Evolutionary conservation across 2,329 filamentous ascomycete species (phyloP), one percentile per base, ranked within the genome.

Genomic region (Apiospora kogelbergensis): DNA sequence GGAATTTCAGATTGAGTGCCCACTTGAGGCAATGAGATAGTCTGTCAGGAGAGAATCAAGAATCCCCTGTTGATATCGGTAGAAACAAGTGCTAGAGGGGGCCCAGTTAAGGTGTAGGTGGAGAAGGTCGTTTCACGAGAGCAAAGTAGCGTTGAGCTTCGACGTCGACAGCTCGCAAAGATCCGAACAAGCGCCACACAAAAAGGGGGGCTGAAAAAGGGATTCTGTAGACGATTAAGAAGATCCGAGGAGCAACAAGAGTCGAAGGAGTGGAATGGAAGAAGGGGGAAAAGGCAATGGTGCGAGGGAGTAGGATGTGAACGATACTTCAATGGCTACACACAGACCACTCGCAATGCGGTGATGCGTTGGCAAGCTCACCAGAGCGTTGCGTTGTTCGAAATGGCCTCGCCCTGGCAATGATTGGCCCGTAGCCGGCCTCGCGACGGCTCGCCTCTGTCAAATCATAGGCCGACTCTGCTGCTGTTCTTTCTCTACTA

Each of bases 281-380:
- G 53, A 60, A 60, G 53, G 26, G 26, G 20, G 22, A 37, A 30
- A 60, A 37, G 30, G 17, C 53, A 60, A 60, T 60, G 53, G 53
- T 60, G 53, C 53, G 53, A 60, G 53, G 53, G 53, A 60, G 63
- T 42, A 65, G 63, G 63, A 45, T 33, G 45, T 46, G 65, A 48
- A 46, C 24, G 65, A 53, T 53, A 66, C 65, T 66, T 66, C 65
- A 46, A 66, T 46, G 53, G 65, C 65, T 66, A 66, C 65, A 66
- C 65, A 66, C 65, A 66, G 65, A 66, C 64, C 63, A 66, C 45
- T 53, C 68, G 68, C 53, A 60, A 68, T 66, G 63, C 63, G 67
- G 67, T 66, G 68, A 68, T 66, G 65, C 65, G 65, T 66, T 66
- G 65, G 65, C 65, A 66, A 48, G 42, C 44, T 66, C 65, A 46